Conservation (phyloP, 768 basidiomycete genomes). For the Rubroboletus satanas region DNA sequence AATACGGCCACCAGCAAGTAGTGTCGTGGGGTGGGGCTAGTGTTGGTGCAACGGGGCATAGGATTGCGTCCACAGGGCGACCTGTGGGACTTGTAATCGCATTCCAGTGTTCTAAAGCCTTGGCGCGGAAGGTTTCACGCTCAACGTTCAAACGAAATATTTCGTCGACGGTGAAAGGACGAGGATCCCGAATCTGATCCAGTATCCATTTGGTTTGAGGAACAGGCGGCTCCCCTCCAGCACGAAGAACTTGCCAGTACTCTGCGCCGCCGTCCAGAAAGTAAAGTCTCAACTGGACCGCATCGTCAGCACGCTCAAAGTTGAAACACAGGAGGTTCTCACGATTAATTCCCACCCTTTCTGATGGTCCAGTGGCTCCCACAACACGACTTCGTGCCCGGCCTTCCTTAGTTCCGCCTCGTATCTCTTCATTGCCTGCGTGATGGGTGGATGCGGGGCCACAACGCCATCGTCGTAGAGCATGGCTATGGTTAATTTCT, state of each 20-base stretch:
- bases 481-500: slow-evolving; percentile 42
- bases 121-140: slow-evolving; percentile 40
- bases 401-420: slow-evolving; percentile 39
- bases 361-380: slow-evolving; percentile 43
- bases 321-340: slow-evolving; percentile 3
- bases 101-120: slow-evolving; percentile 45
- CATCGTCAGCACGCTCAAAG: slow-evolving; percentile 13
- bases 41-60: slow-evolving; percentile 45
- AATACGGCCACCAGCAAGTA: slow-evolving; percentile 49
- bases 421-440: slow-evolving; percentile 37
- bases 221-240: slow-evolving; percentile 35
- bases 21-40: slow-evolving; percentile 47
- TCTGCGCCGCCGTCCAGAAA: slow-evolving; percentile 48
- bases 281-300: slow-evolving; percentile 40
- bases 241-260: slow-evolving; percentile 36
- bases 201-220: slow-evolving; percentile 45
- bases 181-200: slow-evolving; percentile 35
- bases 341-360: slow-evolving; percentile 48
- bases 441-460: slow-evolving; percentile 46
- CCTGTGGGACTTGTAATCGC: slow-evolving; percentile 35
- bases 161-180: slow-evolving; percentile 39
- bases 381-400: slow-evolving; percentile 51
- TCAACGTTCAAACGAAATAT: slow-evolving; percentile 43
- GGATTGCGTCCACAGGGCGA: slow-evolving; percentile 45
- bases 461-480: slow-evolving; percentile 52